Base-by-base conservation (phyloP, 2,329 filamentous ascomycete species). In the Achaetomium macrosporum region DNA sequence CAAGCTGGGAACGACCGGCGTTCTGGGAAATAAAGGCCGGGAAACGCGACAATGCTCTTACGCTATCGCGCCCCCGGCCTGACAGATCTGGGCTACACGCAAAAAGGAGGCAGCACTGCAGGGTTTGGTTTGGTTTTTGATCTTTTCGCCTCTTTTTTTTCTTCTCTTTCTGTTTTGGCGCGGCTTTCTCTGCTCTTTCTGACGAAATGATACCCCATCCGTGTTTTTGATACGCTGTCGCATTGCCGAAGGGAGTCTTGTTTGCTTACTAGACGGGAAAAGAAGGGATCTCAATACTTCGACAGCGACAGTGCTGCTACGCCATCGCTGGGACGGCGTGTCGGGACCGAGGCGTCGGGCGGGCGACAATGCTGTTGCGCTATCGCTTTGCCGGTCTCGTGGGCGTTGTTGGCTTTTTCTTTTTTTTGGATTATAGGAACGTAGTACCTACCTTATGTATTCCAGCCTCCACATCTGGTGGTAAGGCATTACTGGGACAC, bases 261-360 rank as follows among this genome's bases (percentile, higher is more conserved):
- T 48, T 47, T 58, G 41, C 33, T 35, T 41, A 5, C 13, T 33
- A 42, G 20, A 30, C 12, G n/a, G 15, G 15, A 45, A 29, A 39
- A 25, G 25, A 25, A 25, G 7, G 25, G 25, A 25, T 46, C 48
- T 65, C 62, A 63, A 59, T 55, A 68, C 53, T 71, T 77, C 74
- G 75, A 74, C 74, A 71, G 74, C 72, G 73, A 77, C 65, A 77
- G 75, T 77, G 75, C 75, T 75, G 57, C 66, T 77, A 76, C 75
- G 75, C 75, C 75, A 77, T 77, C 70, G 73, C 73, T 73, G 73
- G 72, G 75, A 76, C 73, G 74, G 74, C 69, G 74, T 72, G 69
- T 75, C 71, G 57, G 66, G 68, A 75, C 73, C 71, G 74, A 73
- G 73, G 61, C 66, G 57, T 47, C 58, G 50, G 55, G 63, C 60